Conservation (phyloP, 31 red algal species). For the Endocladia muricata region DNA sequence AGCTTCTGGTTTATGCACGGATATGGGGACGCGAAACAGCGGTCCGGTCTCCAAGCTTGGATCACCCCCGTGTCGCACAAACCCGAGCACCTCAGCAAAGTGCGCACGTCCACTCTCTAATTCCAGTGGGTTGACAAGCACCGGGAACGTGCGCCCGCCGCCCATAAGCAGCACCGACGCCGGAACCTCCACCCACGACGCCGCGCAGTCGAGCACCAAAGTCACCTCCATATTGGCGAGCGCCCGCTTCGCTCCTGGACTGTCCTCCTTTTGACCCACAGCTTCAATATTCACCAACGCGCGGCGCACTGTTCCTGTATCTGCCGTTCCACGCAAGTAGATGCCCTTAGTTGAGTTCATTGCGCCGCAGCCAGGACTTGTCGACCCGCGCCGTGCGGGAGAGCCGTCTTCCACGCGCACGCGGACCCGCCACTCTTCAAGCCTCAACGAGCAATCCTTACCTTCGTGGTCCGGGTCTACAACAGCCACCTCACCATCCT, state of each 20-base stretch:
- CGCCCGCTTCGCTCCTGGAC: slow-evolving; percentile 32
- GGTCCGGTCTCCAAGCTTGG: slow-evolving; percentile 10
- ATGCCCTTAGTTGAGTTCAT: slow-evolving; percentile 51
- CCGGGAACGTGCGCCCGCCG: slow-evolving; percentile 49
- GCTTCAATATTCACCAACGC: slow-evolving; percentile 27
- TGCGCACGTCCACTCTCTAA: slow-evolving; percentile 50
- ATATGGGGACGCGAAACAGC: slow-evolving; percentile 47
- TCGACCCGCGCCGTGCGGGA: slow-evolving; percentile 30
- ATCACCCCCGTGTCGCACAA: background rate
- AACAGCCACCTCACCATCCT: background rate
- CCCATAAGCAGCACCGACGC: slow-evolving; percentile 38
- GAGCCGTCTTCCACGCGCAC: slow-evolving; percentile 45
- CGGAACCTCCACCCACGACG: slow-evolving; percentile 67
- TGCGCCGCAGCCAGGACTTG: slow-evolving; percentile 27
- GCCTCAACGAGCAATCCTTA: background rate
- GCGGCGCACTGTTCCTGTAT: slow-evolving; percentile 29
- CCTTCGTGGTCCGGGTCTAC: background rate
- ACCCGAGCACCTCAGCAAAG: slow-evolving; percentile 53
- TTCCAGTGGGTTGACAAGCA: slow-evolving; percentile 56
- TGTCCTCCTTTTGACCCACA: slow-evolving; percentile 32
- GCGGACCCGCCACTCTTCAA: slow-evolving; percentile 57
- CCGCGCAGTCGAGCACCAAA: slow-evolving; percentile 30
- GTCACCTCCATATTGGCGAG: slow-evolving; percentile 51
- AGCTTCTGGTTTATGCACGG: slow-evolving; percentile 62
- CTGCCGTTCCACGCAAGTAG: slow-evolving; percentile 47